Percentiles rank a stretch among this genome's conserved stretches.
Evolutionary conservation across 129 eudicot species (phyloP).

Genomic region (Tagetes patula): DNA sequence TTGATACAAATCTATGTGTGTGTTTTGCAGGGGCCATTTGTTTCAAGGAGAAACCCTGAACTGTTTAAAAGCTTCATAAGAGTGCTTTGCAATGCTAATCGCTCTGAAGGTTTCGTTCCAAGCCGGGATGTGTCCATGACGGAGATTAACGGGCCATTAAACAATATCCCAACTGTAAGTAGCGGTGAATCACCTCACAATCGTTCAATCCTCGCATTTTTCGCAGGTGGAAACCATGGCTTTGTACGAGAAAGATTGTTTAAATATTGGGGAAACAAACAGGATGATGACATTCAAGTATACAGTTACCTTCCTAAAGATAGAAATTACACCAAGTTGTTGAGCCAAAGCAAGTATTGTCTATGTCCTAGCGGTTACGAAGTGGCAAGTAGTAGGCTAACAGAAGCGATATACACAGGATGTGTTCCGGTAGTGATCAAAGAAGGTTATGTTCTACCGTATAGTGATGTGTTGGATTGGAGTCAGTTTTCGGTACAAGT

Average conservation of each 20-base stretch:
- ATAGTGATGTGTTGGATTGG: conserved; percentile 72
- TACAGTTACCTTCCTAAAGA: conserved; percentile 61
- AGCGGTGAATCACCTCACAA: conserved; percentile 51
- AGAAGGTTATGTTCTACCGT: conserved; percentile 54
- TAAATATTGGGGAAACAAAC: conserved; percentile 60
- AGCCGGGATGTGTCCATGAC: conserved; percentile 62
- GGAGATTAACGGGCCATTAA: conserved; percentile 50
- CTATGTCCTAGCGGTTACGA: conserved; percentile 84
- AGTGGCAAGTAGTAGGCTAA: conserved; percentile 70
- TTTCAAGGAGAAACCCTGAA: conserved; percentile 45
- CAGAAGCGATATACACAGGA: conserved; percentile 62
- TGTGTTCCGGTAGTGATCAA: conserved; percentile 72
- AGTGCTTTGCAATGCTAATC: conserved; percentile 77
- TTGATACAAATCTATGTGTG: neutral
- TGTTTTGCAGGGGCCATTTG: conserved; percentile 52
- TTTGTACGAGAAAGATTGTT: conserved; percentile 54
- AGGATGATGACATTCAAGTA: conserved; percentile 52
- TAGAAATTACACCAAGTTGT: conserved; percentile 43
- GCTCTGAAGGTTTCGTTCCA: conserved; percentile 65
- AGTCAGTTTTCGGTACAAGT: conserved; percentile 54
- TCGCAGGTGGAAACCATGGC: conserved; percentile 71
- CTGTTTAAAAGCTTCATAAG: conserved; percentile 52
- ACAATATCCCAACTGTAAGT: conserved; percentile 34
- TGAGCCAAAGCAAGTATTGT: conserved; percentile 55
- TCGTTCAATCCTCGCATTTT: conserved; percentile 59